A percentile compares a stretch with the other conserved stretches of the same genome.
Conservation (phyloP, 169 alveolate species). For the Cryptosporidium baileyi region DNA sequence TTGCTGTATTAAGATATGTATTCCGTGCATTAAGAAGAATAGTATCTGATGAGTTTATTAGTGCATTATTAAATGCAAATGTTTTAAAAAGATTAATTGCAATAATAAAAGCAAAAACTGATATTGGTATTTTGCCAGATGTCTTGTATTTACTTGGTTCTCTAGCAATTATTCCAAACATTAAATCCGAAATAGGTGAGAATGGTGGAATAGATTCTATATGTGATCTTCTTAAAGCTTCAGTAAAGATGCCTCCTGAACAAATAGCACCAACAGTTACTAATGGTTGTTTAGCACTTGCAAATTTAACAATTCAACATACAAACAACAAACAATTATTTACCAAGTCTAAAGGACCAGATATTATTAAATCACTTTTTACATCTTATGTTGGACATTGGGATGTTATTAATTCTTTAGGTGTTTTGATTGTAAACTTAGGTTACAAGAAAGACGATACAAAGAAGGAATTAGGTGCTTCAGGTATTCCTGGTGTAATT, state of each 20-base stretch:
- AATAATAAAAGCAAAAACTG: conserved; percentile 73
- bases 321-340: conserved; percentile 81
- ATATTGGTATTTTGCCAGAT: conserved; percentile 81
- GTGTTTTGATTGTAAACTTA: conserved; percentile 85
- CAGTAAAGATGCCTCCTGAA: conserved; percentile 75
- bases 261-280: conserved; percentile 80
- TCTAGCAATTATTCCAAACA: conserved; percentile 80
- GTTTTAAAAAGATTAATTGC: conserved; percentile 72
- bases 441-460: conserved; percentile 85
- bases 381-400: conserved; percentile 78
- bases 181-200: conserved; percentile 82
- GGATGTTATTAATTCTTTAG: conserved; percentile 88
- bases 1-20: conserved; percentile 79
- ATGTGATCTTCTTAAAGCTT: conserved; percentile 74
- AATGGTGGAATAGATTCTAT: conserved; percentile 77
- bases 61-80: conserved; percentile 78
- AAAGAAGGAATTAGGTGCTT: conserved; percentile 83
- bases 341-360: conserved; percentile 86
- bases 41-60: conserved; percentile 83
- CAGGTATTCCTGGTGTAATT: conserved; percentile 88
- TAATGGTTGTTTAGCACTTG: conserved; percentile 88
- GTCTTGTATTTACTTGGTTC: conserved; percentile 85
- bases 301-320: conserved; percentile 86
- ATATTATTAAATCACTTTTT: conserved; percentile 79
- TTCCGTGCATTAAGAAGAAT: conserved; percentile 84